Base-by-base conservation (phyloP, 1,284 basidiomycete species). In the Naganishia sp. region DNA sequence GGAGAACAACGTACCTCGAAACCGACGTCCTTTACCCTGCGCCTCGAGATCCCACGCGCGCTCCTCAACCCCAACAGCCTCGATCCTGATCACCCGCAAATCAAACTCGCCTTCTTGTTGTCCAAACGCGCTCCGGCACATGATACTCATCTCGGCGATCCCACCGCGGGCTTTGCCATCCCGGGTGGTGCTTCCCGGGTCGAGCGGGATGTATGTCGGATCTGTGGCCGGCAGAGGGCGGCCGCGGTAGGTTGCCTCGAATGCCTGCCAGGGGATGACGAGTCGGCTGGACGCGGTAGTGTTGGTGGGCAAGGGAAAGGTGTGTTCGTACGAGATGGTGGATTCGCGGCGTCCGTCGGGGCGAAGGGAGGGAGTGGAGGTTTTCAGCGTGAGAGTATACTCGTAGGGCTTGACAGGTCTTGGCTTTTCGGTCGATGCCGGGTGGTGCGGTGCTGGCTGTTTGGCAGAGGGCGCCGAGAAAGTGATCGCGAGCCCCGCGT, bases 351-450 rank as follows among this genome's bases (percentile, higher is more conserved):
- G 66, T 0, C 75, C 81, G 70, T 79, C 80, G 31, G 73, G 78
- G 56, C 74, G 67, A 21, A 55, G 71, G 25, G 49, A 70, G 3
- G 78, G 76, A 31, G 74, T 54, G 4, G 74, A 71, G 7, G 77
- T 78, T 69, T 83, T 83, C 54, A 84, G 72, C 6, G 79, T 75
- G 33, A 84, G 69, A 0, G 79, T 79, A 67, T 78, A 82, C 3
- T 68, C 69, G 1, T 56, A 73, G 2, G 77, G 72, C 13, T 55
- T 43, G 7, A 43, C 44, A 9, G 55, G 25, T n/a, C 18, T 39
- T 28, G 3, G 36, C 36, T 39, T 39, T 39, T 39, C 36, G 36
- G 36, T 36, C 36, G 36, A 36, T 36, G 36, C 36, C 36, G 36
- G 36, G 36, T 36, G 36, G 36, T 36, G 36, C 36, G 36, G 36